Evolutionary conservation across 345 rosid genomes (phyloP).

Genomic region (Lumnitzera racemosa): DNA sequence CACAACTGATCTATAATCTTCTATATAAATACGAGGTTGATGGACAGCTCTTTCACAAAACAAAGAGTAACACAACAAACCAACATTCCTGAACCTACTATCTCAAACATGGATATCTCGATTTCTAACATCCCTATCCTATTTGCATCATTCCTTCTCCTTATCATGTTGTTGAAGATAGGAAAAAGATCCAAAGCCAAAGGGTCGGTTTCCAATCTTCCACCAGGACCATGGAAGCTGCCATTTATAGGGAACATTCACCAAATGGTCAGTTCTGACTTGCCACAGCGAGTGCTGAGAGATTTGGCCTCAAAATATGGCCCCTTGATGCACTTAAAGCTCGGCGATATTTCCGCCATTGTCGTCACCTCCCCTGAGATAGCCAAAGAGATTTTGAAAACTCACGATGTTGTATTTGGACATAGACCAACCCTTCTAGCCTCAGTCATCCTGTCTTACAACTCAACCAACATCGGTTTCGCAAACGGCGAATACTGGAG

Average conservation of each 20-base stretch:
- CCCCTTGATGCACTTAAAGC: constrained; percentile 15
- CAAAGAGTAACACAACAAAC: too few species aligned
- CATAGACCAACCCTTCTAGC: constrained; percentile 1
- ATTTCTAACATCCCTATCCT: too few species aligned
- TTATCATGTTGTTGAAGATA: not conserved
- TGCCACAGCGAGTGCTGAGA: constrained; percentile 12
- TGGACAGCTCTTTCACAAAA: too few species aligned
- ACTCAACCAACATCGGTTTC: constrained; percentile 7
- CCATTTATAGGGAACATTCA: constrained; percentile 30
- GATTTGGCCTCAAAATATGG: constrained; percentile 1
- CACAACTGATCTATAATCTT: too few species aligned
- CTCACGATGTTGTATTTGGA: constrained; percentile 19
- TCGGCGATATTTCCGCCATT: constrained; percentile 15
- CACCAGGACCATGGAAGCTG: constrained; percentile 29
- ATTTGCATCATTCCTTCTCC: not conserved
- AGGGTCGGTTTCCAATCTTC: constrained; percentile 1
- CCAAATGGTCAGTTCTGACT: constrained; percentile 10
- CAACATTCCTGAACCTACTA: too few species aligned
- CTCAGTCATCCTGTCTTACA: not conserved
- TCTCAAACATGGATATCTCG: too few species aligned
- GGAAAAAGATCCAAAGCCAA: not conserved
- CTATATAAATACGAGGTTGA: too few species aligned
- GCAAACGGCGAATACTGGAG: constrained; percentile 21
- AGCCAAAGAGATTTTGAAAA: constrained; percentile 24
- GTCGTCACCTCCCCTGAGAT: constrained; percentile 19